Evolutionary conservation across 495 filamentous ascomycete species (phyloP).

Genomic region (Hypoxylon intermedium): DNA sequence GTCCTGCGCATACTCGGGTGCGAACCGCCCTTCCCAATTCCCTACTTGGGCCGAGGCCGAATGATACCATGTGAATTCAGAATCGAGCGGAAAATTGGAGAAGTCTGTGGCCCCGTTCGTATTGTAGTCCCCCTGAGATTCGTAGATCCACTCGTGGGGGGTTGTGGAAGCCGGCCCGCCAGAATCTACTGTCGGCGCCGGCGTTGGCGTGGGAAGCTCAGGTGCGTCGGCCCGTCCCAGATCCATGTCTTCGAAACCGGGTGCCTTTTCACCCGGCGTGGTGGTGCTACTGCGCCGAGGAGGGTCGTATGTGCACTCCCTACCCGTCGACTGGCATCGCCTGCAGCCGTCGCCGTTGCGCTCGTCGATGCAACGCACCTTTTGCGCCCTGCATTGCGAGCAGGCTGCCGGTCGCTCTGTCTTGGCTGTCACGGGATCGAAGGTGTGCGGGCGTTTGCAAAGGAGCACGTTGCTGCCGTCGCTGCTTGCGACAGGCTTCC

Average conservation of each 20-base stretch:
- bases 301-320: neutral
- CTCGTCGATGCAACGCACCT: conserved; percentile 6
- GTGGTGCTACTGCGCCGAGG: neutral
- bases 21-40: neutral
- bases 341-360: conserved; percentile 1
- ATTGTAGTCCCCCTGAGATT: neutral
- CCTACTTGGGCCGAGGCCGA: neutral
- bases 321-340: neutral
- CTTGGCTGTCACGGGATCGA: conserved; percentile 2
- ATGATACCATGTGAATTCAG: neutral
- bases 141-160: conserved; percentile 4
- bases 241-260: neutral
- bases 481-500: neutral
- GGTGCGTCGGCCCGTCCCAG: neutral
- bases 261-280: neutral
- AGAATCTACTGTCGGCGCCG: neutral
- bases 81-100: conserved; percentile 1
- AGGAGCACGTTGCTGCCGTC: conserved; percentile 3
- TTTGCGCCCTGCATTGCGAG: conserved; percentile 5
- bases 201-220: conserved; percentile 3
- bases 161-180: neutral
- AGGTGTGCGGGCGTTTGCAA: conserved; percentile 1
- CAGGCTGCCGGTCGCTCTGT: neutral
- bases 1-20: neutral
- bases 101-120: neutral